phyloP scores from a whole-genome alignment of 371 early-diverging fungal species.

The Blakeslea trispora region DNA sequence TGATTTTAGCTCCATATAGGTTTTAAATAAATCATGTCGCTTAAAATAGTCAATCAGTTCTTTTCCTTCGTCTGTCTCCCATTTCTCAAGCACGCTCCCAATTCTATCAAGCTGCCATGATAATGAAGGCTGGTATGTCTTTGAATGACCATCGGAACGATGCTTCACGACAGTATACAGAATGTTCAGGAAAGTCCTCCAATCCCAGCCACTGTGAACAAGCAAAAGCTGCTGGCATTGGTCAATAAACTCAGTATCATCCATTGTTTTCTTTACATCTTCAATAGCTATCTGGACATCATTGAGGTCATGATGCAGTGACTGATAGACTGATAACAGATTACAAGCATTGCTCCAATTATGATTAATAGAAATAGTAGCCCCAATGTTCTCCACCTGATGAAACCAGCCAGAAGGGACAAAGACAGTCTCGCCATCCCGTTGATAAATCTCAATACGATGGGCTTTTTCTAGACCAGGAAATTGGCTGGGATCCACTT shows the following conservation, averaged over 20 bases:
- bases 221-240: slow-evolving; percentile 55
- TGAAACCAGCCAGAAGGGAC: slow-evolving; percentile 82
- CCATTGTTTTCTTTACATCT: slow-evolving; percentile 53
- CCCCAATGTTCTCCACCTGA: slow-evolving; percentile 68
- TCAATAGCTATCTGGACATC: slow-evolving; percentile 58
- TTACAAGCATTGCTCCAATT: slow-evolving; percentile 74
- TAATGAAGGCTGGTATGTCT: slow-evolving; percentile 15
- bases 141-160: not conserved
- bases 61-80: slow-evolving; percentile 13
- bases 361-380: slow-evolving; percentile 78
- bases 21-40: slow-evolving; percentile 1
- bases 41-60: slow-evolving; percentile 10
- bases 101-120: slow-evolving; percentile 15
- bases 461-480: slow-evolving; percentile 54
- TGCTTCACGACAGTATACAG: slow-evolving; percentile 6
- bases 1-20: slow-evolving; percentile 3
- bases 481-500: slow-evolving; percentile 52
- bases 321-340: slow-evolving; percentile 45
- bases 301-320: slow-evolving; percentile 47
- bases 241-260: slow-evolving; percentile 46
- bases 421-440: slow-evolving; percentile 69
- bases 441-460: slow-evolving; percentile 54
- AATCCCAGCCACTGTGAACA: slow-evolving; percentile 65
- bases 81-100: slow-evolving; percentile 9
- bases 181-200: slow-evolving; percentile 35